phyloP scores from a whole-genome alignment of 2,329 filamentous ascomycete genomes.

The Trichoderma afroharzianum region DNA sequence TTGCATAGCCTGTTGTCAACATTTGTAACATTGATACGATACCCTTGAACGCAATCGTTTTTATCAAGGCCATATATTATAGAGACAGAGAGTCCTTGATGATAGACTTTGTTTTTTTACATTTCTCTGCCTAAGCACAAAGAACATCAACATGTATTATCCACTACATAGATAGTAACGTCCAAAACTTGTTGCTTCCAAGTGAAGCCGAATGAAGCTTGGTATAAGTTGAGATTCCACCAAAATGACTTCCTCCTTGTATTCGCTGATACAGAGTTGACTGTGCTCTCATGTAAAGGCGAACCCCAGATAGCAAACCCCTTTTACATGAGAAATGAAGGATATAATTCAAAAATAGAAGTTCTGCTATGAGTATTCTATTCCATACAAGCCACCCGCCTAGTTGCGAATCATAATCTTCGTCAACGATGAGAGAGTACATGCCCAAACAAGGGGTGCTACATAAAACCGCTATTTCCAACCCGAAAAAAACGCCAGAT shows the following conservation, averaged over 20 bases:
- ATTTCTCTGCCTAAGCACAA: neutral
- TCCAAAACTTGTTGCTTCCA: neutral
- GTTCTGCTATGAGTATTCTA: neutral
- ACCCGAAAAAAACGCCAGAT: neutral
- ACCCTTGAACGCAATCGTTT: slow-evolving; percentile 17
- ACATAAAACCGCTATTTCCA: neutral
- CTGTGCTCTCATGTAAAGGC: neutral
- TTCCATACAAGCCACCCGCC: neutral
- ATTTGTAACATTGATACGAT: slow-evolving; percentile 19
- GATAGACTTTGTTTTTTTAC: neutral
- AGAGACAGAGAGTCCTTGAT: neutral
- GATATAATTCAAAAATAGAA: neutral
- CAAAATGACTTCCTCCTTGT: neutral
- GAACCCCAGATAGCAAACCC: neutral
- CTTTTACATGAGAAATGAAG: neutral
- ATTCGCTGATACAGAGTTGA: neutral
- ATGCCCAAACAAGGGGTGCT: neutral
- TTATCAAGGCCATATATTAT: neutral
- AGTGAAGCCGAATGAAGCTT: neutral
- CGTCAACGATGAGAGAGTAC: neutral
- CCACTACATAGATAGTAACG: neutral
- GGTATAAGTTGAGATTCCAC: neutral
- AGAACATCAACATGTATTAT: neutral
- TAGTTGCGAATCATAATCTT: neutral
- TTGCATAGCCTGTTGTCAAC: slow-evolving; percentile 14